Evolutionary conservation across 495 filamentous ascomycete genomes (phyloP), one percentile per base, ranked within the genome.

Genomic region (Sordaria brevicollis): DNA sequence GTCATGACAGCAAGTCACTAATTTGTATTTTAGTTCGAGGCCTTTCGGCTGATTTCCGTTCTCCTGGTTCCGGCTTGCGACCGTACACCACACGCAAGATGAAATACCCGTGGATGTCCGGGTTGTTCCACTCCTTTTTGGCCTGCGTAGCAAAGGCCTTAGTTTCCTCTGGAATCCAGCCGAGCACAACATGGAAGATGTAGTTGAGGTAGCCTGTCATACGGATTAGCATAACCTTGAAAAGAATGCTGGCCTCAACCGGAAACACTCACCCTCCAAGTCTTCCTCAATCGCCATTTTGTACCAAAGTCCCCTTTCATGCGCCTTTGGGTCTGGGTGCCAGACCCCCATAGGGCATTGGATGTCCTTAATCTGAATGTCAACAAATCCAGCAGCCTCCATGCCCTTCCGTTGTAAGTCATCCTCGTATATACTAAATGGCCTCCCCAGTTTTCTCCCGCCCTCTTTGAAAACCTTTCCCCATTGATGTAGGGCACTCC

Each of bases 381-480:
- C 88, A 1, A 83, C 81, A 62, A 84, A 85, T 68, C 91, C 82
- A 2, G 89, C 82, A 7, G 75, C 75, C 25, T 87, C 85, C 71
- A 93, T 91, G 2, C 80, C 77, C 41, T 85, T 85, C 21, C 83
- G 81, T 67, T 86, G 80, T 71, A 84, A 85, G 67, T 86, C 83
- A 2, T 79, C 75, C 1, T 71, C 67, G 6, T 73, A 67, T 2
- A 72, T 69, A 9, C 68, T 19, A 67, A 75, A 62, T 9, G 35
- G 6, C 35, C 68, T 67, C 1, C 75, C 76, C 0, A 74, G 8
- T 2, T 35, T 74, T 33, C n/a, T 41, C 0, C 71, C 68, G 35
- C 69, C 72, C n/a, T 73, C 68, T 43, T 38, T 76, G 71, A 70
- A 81, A 62, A 68, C 71, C 73, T 72, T 71, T 0, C 68, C 71